Base-by-base conservation (phyloP, 306 rosid species). In the Vicia villosa region DNA sequence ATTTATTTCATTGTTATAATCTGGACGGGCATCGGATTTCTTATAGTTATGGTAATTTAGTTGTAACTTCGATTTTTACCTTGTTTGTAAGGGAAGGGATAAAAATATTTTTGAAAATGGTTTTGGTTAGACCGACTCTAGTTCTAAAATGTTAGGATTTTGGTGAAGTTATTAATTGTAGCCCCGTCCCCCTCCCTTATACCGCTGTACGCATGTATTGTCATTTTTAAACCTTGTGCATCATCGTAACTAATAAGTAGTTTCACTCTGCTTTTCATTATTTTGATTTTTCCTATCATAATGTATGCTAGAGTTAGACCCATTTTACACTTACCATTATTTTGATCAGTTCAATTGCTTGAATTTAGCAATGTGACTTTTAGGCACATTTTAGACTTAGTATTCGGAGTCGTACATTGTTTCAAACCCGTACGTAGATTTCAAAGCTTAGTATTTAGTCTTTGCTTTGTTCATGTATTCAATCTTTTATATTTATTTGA, bases 261-360 rank as follows among this genome's bases (percentile, higher is more conserved):
- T 15, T 24, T 74, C 43, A 63, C 34, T 16, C 16, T 54, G 24
- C 19, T 51, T 73, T 26, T 60, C 70, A 62, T 64, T 74, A 10
- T 63, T 58, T 37, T 21, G 28, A 63, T 21, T 19, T 26, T 59
- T 37, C 15, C 16, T 12, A 13, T 71, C 20, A 11, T 34, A 32
- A 21, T 22, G 14, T 19, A 32, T 20, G 47, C 57, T 26, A 10
- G 56, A 26, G 20, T 24, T 28, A 46, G 42, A 34, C 6, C 4
- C 38, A 34, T 34, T 5, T 7, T 34, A 1, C 0, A 6, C 38
- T 34, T 6, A 34, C 49, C 5, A 13, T 14, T 43, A 13, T 14
- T 43, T 43, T 34, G 38, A 8, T 34, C 38, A 7, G 8, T 34
- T 34, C 38, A 6, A 34, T 34, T 34, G 9, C 15, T n/a, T n/a